A percentile compares a stretch with the other conserved stretches of the same genome.
Conservation (phyloP, 306 rosid genomes). For the Vigna angularis region DNA sequence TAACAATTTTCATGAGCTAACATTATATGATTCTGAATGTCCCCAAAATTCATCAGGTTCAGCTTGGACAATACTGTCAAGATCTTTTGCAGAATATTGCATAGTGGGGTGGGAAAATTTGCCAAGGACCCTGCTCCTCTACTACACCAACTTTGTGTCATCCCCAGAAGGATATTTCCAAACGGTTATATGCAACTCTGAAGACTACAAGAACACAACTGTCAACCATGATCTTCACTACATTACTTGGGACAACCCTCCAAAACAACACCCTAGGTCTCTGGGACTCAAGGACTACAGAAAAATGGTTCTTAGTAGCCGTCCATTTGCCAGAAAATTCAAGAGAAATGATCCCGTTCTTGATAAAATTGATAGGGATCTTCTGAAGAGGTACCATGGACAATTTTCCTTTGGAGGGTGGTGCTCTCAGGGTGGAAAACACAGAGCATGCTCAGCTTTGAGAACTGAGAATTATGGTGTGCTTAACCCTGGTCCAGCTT, state of each 20-base stretch:
- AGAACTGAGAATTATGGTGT: constrained; percentile 63
- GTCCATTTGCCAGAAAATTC: constrained; percentile 91
- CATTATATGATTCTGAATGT: constrained; percentile 2
- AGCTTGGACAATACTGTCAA: constrained; percentile 92
- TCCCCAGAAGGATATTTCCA: constrained; percentile 96
- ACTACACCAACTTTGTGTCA: constrained; percentile 90
- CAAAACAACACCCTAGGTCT: constrained; percentile 90
- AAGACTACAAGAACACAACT: constrained; percentile 70
- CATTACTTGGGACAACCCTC: constrained; percentile 92
- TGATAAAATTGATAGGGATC: constrained; percentile 73
- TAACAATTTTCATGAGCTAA: not conserved
- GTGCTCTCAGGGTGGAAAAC: constrained; percentile 61
- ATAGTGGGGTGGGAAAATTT: constrained; percentile 91
- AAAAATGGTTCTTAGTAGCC: constrained; percentile 67
- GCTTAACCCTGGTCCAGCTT: constrained; percentile 68
- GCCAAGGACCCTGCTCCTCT: constrained; percentile 92
- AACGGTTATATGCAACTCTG: constrained; percentile 82
- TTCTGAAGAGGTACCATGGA: constrained; percentile 61
- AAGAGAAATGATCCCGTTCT: constrained; percentile 69
- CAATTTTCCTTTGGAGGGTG: constrained; percentile 73
- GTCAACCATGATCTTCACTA: constrained; percentile 90
- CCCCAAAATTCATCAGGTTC: constrained; percentile 62
- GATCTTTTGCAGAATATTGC: constrained; percentile 87
- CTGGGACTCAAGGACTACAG: constrained; percentile 67
- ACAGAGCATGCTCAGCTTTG: constrained; percentile 54